Conservation (phyloP, 805 yeast genomes). For the Citeromyces matritensis region DNA sequence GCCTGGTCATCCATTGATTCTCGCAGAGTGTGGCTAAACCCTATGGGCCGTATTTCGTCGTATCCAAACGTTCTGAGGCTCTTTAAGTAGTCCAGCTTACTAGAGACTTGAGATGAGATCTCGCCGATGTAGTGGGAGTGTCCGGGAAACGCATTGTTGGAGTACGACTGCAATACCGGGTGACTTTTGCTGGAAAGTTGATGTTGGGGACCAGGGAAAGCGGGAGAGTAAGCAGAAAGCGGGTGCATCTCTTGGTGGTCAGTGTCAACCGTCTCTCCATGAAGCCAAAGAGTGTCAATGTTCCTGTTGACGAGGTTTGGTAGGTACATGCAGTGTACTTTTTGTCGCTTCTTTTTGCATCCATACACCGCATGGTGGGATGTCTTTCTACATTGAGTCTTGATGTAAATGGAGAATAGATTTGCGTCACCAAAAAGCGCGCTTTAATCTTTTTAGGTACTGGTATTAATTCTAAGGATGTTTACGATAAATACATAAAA, state of each 20-base stretch:
- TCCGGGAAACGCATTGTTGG: constrained; percentile 1
- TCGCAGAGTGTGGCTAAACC: constrained; percentile 38
- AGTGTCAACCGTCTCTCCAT: constrained; percentile 1
- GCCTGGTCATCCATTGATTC: constrained; percentile 12
- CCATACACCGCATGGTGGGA: background rate
- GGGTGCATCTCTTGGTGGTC: constrained; percentile 28
- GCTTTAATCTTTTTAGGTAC: too few relatives aligned
- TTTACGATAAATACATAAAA: too few relatives aligned
- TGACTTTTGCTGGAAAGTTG: background rate
- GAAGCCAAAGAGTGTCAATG: constrained; percentile 27
- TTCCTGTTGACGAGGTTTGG: constrained; percentile 30
- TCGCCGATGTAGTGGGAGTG: constrained; percentile 6
- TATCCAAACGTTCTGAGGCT: constrained; percentile 29
- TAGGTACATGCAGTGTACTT: constrained; percentile 21
- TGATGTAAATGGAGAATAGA: too few relatives aligned
- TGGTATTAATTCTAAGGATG: too few relatives aligned
- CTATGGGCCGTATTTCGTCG: constrained; percentile 39
- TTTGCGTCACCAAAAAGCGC: too few relatives aligned
- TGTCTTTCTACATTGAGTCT: too few relatives aligned
- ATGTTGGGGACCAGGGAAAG: constrained; percentile 15
- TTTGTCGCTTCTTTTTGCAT: background rate
- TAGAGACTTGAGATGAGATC: constrained; percentile 8
- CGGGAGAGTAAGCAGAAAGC: constrained; percentile 36
- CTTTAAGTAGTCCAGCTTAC: constrained; percentile 10
- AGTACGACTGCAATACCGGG: constrained; percentile 8